Evolutionary conservation across 768 basidiomycete genomes (phyloP).

Genomic region (Gloeopeniophorella convolvens): DNA sequence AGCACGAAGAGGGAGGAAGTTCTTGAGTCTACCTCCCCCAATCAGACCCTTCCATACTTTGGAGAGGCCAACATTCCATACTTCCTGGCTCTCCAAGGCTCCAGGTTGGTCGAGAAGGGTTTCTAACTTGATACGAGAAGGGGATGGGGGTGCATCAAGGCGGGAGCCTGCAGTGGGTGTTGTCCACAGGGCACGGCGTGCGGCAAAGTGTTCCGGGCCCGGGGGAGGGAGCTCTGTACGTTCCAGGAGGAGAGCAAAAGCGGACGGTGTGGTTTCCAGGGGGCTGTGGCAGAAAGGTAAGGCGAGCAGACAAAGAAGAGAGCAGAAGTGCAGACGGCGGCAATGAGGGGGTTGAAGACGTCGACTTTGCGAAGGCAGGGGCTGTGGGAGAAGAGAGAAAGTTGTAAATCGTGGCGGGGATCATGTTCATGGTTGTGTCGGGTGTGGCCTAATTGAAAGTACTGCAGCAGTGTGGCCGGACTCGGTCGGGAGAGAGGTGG

Average conservation of each 20-base stretch:
- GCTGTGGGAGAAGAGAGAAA: neutral
- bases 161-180: conserved; percentile 25
- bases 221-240: conserved; percentile 45
- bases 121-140: conserved; percentile 35
- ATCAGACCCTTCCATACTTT: conserved; percentile 59
- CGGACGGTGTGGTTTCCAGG: conserved; percentile 14
- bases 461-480: too few relatives aligned
- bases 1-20: conserved; percentile 52
- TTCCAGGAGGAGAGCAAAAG: conserved; percentile 38
- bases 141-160: conserved; percentile 21
- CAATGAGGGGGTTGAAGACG: neutral
- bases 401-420: too few relatives aligned
- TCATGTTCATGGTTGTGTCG: too few relatives aligned
- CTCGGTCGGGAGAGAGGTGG: neutral
- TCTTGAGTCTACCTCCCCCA: conserved; percentile 51
- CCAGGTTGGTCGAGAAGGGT: conserved; percentile 41
- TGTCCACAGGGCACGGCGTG: conserved; percentile 57
- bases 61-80: conserved; percentile 52
- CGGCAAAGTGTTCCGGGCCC: conserved; percentile 58
- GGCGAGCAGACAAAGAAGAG: neutral
- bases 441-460: too few relatives aligned
- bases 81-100: conserved; percentile 41
- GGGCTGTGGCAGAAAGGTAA: neutral
- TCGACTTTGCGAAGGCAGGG: too few relatives aligned
- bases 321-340: neutral